Base-by-base conservation (phyloP, 2,329 filamentous ascomycete genomes). In the Fusarium globosum region DNA sequence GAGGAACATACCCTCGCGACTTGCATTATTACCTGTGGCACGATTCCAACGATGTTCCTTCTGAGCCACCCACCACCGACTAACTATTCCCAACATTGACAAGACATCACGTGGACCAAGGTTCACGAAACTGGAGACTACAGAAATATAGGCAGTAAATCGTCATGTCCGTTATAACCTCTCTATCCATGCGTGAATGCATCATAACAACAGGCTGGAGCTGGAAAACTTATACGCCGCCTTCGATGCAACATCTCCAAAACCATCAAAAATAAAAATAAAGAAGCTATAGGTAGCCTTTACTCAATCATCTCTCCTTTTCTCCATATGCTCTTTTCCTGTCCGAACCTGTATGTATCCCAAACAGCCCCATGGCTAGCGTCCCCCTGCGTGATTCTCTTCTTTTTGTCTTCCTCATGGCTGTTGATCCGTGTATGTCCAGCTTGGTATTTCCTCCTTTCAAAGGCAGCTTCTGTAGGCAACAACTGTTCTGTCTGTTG, bases 301-400 rank as follows among this genome's bases (percentile, higher is more conserved):
- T 59, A 45, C 52, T 72, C 41, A 49, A 39, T 56, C 71, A 61
- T 73, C 71, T 68, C 49, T 57, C 68, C 57, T 74, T 74, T 68
- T 69, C 71, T 56, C 56, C 43, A 23, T 72, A 68, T 66, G 69
- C 65, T 61, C 49, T 69, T 73, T 72, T 61, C 61, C 51, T 67
- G 30, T 59, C 71, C 71, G 71, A 73, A 72, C 68, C 58, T 74
- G 71, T 74, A 74, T 73, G 70, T 73, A 73, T 71, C 71, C 71
- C 68, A 74, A 73, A 51, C 67, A 61, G 61, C 58, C 62, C 51
- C 48, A 53, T 57, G 30, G 30, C 42, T 36, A 45, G 57, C 64
- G 15, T n/a, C 68, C 55, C 49, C 52, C 55, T 60, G 39, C 61
- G n/a, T 63, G 41, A 52, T 56, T 46, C 65, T 66, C 67, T 61